phyloP scores from a whole-genome alignment of 2,329 filamentous ascomycete genomes.

The Pseudopithomyces chartarum region DNA sequence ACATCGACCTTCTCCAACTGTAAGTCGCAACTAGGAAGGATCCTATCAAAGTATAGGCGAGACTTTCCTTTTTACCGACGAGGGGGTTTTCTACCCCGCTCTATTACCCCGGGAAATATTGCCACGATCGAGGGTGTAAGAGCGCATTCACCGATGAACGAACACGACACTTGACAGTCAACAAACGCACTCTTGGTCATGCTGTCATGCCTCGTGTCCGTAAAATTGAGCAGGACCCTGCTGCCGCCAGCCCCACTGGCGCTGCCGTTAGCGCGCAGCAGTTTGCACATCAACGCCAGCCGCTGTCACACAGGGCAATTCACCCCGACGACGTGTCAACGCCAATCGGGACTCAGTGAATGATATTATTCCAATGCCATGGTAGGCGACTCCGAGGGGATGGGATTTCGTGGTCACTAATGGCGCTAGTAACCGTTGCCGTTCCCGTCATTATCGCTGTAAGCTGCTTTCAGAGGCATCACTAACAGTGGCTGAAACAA shows the following conservation, averaged over 20 bases:
- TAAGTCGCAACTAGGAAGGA: too few species aligned
- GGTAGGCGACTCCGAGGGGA: slow-evolving; percentile 22
- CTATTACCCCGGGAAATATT: not conserved
- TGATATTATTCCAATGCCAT: slow-evolving; percentile 36
- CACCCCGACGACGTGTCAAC: slow-evolving; percentile 18
- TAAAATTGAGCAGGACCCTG: not conserved
- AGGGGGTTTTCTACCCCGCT: too few species aligned
- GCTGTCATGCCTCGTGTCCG: not conserved
- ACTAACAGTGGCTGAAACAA: slow-evolving; percentile 14
- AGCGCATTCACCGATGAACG: not conserved
- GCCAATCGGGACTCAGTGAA: slow-evolving; percentile 10
- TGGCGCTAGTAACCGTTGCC: slow-evolving; percentile 41
- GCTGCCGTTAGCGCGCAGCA: slow-evolving; percentile 10
- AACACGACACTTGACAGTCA: not conserved
- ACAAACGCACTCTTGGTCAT: not conserved
- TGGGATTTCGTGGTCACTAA: slow-evolving; percentile 16
- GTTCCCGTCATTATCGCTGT: slow-evolving; percentile 46
- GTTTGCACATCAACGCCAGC: not conserved
- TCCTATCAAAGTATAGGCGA: too few species aligned
- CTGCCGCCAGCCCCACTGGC: slow-evolving; percentile 2
- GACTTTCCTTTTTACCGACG: too few species aligned
- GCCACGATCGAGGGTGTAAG: not conserved
- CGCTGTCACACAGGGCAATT: slow-evolving; percentile 24
- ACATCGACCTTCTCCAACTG: too few species aligned
- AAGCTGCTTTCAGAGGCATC: slow-evolving; percentile 3